phyloP scores from a whole-genome alignment of 768 basidiomycete species.

The Coprinopsis cinerea region DNA sequence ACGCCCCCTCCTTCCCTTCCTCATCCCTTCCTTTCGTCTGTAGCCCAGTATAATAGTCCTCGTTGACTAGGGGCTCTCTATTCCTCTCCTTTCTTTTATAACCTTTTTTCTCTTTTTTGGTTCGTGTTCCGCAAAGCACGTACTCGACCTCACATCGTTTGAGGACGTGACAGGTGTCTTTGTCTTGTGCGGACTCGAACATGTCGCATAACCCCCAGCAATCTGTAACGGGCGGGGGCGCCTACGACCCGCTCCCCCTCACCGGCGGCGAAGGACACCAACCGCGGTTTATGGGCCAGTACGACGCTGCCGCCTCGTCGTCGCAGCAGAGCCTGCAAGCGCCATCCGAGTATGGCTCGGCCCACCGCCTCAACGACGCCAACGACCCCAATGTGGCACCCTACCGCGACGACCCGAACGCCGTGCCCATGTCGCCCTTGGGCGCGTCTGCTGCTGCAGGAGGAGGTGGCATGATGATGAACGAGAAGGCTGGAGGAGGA shows the following conservation, averaged over 20 bases:
- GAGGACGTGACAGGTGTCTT: no score
- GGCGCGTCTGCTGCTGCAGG: slow-evolving; percentile 54
- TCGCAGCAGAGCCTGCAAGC: slow-evolving; percentile 34
- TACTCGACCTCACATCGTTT: no score
- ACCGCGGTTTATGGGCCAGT: slow-evolving; percentile 51
- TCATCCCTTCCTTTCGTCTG: no score
- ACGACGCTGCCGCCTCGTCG: slow-evolving; percentile 29
- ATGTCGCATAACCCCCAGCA: slow-evolving; percentile 30
- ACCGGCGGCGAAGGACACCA: slow-evolving; percentile 40
- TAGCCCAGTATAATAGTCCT: no score
- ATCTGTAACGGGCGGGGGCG: slow-evolving; percentile 30
- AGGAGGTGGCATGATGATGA: slow-evolving; percentile 48
- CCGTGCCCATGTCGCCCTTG: slow-evolving; percentile 34
- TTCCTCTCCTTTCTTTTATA: no score
- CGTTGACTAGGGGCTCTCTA: no score
- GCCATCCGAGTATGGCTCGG: slow-evolving; percentile 47
- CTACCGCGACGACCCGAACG: slow-evolving; percentile 59
- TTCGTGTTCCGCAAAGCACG: no score
- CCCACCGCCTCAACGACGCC: slow-evolving; percentile 56
- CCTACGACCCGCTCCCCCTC: slow-evolving; percentile 55
- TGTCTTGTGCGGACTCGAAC: no score
- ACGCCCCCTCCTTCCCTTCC: no score
- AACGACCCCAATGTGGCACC: slow-evolving; percentile 15
- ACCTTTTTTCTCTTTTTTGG: no score
- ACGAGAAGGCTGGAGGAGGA: no score